Evolutionary conservation across 345 rosid genomes (phyloP), one percentile per base, ranked within the genome.

Genomic region (Cardamine resedifolia): DNA sequence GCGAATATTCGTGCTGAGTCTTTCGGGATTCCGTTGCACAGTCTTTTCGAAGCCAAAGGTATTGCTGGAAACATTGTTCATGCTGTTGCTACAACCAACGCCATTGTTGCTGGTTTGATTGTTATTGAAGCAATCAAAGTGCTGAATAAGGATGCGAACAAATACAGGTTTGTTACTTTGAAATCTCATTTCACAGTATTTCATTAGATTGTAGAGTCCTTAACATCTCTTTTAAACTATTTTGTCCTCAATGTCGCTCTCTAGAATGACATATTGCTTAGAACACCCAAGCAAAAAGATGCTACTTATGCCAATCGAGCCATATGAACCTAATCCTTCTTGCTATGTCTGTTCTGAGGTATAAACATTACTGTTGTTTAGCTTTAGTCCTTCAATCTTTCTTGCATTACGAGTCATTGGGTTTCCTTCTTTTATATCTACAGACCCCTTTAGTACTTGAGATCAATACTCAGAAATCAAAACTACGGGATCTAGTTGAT

Each of bases 41-140:
- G 99, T 82, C 94, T 96, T 81, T 96, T 96, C 85, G 99, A 96
- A 87, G 94, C 98, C 69, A 96, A 96, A 83, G 99, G 99, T 66
- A 92, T 96, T 52, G 99, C 99, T 41, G 99, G 99, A 45, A 96
- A 92, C 73, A 96, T 92, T 70, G 98, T 96, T 47, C 99, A 96
- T 79, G 99, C 98, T 15, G 91, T 96, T 72, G 99, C 99, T 55
- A 96, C 99, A 16, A 96, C 99, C 65, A 96, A 96, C 77, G 99
- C 99, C 69, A 60, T 88, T 70, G 56, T 96, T 57, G 97, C 99
- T 70, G 99, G 99, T 60, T 73, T 96, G 79, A 92, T 96, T 62
- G 99, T 96, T 57, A 90, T 96, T 66, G 99, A 96, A 85, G 90
- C 99, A 16, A 92, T 92, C 72, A 96, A 92, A 85, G 98, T 96